Conservation (phyloP, 2,329 filamentous ascomycete genomes). For the Trichocomaceae sp. region DNA sequence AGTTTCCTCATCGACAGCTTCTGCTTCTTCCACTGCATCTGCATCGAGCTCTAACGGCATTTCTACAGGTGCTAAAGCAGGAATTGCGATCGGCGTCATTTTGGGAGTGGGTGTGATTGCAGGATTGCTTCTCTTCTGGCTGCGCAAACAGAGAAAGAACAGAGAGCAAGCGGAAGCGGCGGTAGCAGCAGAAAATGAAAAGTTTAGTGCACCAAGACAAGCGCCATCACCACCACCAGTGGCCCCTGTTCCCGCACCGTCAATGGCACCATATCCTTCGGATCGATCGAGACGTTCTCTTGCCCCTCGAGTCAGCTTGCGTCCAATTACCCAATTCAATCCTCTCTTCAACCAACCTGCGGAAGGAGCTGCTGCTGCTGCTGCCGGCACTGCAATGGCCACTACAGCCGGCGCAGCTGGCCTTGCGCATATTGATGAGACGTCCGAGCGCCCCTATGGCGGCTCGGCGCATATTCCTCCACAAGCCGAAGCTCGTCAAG, state of each 20-base stretch:
- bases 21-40: constrained; percentile 13
- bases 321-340: constrained; percentile 76
- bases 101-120: constrained; percentile 60
- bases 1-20: constrained; percentile 20
- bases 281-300: constrained; percentile 31
- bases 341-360: constrained; percentile 53
- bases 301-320: constrained; percentile 76
- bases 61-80: constrained; percentile 58
- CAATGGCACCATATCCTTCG: constrained; percentile 14
- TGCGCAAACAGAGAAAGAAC: constrained; percentile 55
- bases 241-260: constrained; percentile 23
- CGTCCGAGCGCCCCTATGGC: constrained; percentile 10
- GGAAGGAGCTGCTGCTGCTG: constrained; percentile 20
- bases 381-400: constrained; percentile 10
- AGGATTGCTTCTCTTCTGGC: constrained; percentile 63
- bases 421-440: constrained; percentile 25
- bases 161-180: constrained; percentile 10
- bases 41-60: constrained; percentile 31
- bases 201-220: constrained; percentile 35
- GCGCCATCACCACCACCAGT: constrained; percentile 22
- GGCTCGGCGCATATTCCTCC: constrained; percentile 33
- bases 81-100: constrained; percentile 76
- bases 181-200: constrained; percentile 61
- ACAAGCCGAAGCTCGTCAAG: constrained; percentile 28
- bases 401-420: constrained; percentile 15